Evolutionary conservation across 1,284 basidiomycete genomes (phyloP).

Genomic region (Leccinum subspadiceum): DNA sequence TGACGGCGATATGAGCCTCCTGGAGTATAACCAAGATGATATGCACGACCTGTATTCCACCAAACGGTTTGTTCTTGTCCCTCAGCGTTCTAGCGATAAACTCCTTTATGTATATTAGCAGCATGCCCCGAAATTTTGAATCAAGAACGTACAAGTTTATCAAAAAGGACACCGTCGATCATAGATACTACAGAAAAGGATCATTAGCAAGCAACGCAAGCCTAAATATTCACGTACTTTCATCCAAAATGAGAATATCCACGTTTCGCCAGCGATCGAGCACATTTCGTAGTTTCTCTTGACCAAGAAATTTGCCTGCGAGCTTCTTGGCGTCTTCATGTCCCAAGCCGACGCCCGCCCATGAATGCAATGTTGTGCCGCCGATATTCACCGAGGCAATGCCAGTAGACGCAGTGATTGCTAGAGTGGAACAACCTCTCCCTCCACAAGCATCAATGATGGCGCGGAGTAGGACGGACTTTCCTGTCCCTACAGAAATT

Average conservation of each 20-base stretch:
- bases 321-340: constrained; percentile 66
- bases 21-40: background rate
- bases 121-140: background rate
- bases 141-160: constrained; percentile 59
- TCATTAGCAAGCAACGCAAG: constrained; percentile 2
- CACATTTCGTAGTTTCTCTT: constrained; percentile 68
- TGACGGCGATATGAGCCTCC: constrained; percentile 17
- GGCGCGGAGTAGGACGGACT: constrained; percentile 90
- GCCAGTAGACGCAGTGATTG: constrained; percentile 90
- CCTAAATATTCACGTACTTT: constrained; percentile 53
- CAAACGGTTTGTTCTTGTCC: constrained; percentile 73
- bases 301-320: constrained; percentile 58
- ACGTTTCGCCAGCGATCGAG: constrained; percentile 69
- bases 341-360: constrained; percentile 87
- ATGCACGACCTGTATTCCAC: constrained; percentile 83
- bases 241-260: constrained; percentile 90
- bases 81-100: constrained; percentile 61
- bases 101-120: constrained; percentile 32
- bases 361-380: constrained; percentile 91
- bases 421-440: constrained; percentile 68
- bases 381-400: constrained; percentile 96
- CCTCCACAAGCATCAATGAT: constrained; percentile 71
- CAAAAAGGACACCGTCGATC: constrained; percentile 92
- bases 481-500: constrained; percentile 77
- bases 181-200: constrained; percentile 75